Base-by-base conservation (phyloP, 2,329 filamentous ascomycete genomes). In the Penicillium sumatraense region DNA sequence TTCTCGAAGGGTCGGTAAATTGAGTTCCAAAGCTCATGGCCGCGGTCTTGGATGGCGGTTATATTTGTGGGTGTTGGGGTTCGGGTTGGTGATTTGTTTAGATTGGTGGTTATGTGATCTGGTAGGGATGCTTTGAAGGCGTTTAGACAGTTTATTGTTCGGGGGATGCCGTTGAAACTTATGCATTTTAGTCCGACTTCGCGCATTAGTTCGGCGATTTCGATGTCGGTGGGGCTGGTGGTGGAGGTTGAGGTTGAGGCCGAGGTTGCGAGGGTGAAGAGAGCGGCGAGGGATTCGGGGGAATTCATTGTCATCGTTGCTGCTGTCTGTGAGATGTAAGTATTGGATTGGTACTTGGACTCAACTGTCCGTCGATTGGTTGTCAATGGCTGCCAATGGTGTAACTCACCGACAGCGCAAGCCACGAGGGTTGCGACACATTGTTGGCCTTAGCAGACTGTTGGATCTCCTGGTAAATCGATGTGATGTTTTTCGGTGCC, bases 261-360 rank as follows among this genome's bases (percentile, higher is more conserved):
- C 35, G 42, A 7, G 5, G 58, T 41, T 31, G 60, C 58, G 13
- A 65, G 48, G 24, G 63, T 52, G 54, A 60, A 63, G 9, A 65
- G 57, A 18, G 54, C 56, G 27, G 56, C 36, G 13, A 65, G 58
- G 48, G 89, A 89, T 54, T 89, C 88, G 21, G 90, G 90, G 1
- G 90, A 92, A 78, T 96, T 95, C 79, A 95, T 86, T 1, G 91
- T 95, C 77, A 93, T 90, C 1, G 90, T 91, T 16, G 90, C 87
- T 27, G 90, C 91, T 1, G 90, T 89, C 87, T 91, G 11, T n/a
- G 20, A 8, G 2, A 9, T 24, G n/a, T 57, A 31, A 53, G 35
- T 23, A 47, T 29, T 31, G 27, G 27, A 31, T 13, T 31, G 3
- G 35, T 16, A 2, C 6, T 21, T 10, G 7, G 2, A 38, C n/a